phyloP scores from a whole-genome alignment of 192 early-diverging fungal genomes.

The Diversispora eburnea region DNA sequence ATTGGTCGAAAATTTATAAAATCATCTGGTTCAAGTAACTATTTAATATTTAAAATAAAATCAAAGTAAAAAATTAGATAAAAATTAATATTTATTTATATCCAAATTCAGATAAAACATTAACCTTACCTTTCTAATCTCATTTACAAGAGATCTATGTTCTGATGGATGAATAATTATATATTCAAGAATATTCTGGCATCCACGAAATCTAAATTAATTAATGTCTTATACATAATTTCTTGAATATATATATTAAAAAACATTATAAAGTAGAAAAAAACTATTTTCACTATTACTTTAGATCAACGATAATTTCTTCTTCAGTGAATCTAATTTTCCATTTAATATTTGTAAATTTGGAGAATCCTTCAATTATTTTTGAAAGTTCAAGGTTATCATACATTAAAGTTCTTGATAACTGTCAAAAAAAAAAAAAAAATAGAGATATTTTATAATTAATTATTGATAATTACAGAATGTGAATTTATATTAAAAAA shows the following conservation, averaged over 20 bases:
- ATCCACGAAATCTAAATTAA: not conserved
- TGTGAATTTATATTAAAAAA: not conserved
- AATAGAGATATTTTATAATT: not conserved
- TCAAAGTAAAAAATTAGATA: not conserved
- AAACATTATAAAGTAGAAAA: not conserved
- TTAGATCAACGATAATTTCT: not conserved
- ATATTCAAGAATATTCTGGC: slow-evolving; percentile 5
- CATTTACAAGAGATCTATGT: not conserved
- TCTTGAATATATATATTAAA: no score
- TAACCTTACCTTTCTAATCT: not conserved
- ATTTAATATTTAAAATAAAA: not conserved
- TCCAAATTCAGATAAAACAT: not conserved
- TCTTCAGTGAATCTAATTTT: not conserved
- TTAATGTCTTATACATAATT: not conserved
- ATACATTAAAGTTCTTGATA: slow-evolving; percentile 1
- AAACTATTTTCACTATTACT: not conserved
- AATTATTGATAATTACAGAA: not conserved
- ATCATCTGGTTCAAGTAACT: not conserved
- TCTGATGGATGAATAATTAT: not conserved
- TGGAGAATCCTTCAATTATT: slow-evolving; percentile 9
- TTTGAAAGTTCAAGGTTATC: slow-evolving; percentile 8
- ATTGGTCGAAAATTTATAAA: not conserved
- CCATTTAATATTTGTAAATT: not conserved
- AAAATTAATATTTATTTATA: not conserved
- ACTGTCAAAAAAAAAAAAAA: not conserved